Evolutionary conservation across 148 eudicot species (phyloP).

Genomic region (Vaccinium macrocarpon): DNA sequence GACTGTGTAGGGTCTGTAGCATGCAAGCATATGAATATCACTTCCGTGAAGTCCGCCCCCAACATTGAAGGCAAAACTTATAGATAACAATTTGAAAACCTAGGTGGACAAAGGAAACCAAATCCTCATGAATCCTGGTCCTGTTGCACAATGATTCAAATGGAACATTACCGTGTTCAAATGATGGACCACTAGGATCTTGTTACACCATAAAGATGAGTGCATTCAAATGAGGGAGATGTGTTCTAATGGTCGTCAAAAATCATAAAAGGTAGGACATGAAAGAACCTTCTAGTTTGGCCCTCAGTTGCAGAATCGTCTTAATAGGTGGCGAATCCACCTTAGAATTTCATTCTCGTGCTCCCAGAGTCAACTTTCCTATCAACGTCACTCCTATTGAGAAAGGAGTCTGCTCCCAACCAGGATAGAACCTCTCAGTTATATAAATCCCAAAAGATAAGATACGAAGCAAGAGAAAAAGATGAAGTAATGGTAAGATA

Average conservation of each 20-base stretch:
- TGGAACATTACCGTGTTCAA: not conserved
- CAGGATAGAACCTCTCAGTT: not conserved
- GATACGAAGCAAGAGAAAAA: not conserved
- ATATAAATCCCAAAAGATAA: not conserved
- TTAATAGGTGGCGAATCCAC: too few relatives aligned
- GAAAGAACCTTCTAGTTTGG: too few relatives aligned
- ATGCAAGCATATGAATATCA: too few relatives aligned
- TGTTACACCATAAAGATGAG: not conserved
- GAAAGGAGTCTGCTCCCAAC: not conserved
- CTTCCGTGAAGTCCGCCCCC: too few relatives aligned
- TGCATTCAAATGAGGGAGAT: not conserved
- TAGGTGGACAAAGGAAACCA: not conserved
- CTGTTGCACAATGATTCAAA: not conserved
- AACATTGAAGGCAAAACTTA: too few relatives aligned
- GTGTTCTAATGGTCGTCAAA: not conserved
- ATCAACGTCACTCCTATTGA: not conserved
- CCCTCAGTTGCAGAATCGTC: not conserved
- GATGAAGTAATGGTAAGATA: not conserved
- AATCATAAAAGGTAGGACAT: not conserved
- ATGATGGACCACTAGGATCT: not conserved
- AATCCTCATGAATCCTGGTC: not conserved
- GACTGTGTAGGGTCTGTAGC: too few relatives aligned
- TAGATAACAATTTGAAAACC: not conserved
- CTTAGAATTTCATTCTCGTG: not conserved
- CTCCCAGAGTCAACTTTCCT: not conserved